phyloP scores from a whole-genome alignment of 2,329 filamentous ascomycete genomes.

The Pochonia chlamydosporia region DNA sequence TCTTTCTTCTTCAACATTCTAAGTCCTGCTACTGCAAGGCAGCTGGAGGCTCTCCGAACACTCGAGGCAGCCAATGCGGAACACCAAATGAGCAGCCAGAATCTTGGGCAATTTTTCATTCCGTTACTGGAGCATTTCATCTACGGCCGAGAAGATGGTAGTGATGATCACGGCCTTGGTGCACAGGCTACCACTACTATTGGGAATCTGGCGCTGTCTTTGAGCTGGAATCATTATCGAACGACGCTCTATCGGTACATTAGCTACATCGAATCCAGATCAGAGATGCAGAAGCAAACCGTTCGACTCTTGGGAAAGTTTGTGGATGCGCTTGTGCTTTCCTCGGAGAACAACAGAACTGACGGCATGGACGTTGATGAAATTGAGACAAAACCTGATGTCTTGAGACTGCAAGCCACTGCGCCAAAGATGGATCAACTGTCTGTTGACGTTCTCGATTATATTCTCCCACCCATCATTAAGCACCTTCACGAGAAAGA shows the following conservation, averaged over 20 bases:
- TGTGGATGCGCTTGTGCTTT: slow-evolving; percentile 66
- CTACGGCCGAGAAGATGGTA: slow-evolving; percentile 67
- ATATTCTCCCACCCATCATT: slow-evolving; percentile 74
- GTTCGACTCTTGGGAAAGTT: slow-evolving; percentile 76
- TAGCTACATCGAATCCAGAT: slow-evolving; percentile 72
- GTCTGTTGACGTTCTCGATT: slow-evolving; percentile 63
- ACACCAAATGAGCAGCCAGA: slow-evolving; percentile 64
- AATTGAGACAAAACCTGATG: slow-evolving; percentile 16
- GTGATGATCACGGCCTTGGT: slow-evolving; percentile 77
- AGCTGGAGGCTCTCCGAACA: slow-evolving; percentile 75
- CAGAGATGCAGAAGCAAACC: slow-evolving; percentile 78
- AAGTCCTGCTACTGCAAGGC: slow-evolving; percentile 81
- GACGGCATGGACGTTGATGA: slow-evolving; percentile 40
- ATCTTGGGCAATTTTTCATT: slow-evolving; percentile 80
- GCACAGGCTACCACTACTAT: slow-evolving; percentile 83
- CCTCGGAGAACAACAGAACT: slow-evolving; percentile 35
- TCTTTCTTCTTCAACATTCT: slow-evolving; percentile 92
- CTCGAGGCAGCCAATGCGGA: slow-evolving; percentile 63
- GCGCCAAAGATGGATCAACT: slow-evolving; percentile 65
- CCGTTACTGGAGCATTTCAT: slow-evolving; percentile 93
- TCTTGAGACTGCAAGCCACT: slow-evolving; percentile 51
- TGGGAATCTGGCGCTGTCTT: slow-evolving; percentile 62
- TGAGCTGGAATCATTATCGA: slow-evolving; percentile 90
- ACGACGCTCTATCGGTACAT: slow-evolving; percentile 80
- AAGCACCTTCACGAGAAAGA: slow-evolving; percentile 90